phyloP scores from a whole-genome alignment of 2,329 filamentous ascomycete species.

The Penicillium polonicum region DNA sequence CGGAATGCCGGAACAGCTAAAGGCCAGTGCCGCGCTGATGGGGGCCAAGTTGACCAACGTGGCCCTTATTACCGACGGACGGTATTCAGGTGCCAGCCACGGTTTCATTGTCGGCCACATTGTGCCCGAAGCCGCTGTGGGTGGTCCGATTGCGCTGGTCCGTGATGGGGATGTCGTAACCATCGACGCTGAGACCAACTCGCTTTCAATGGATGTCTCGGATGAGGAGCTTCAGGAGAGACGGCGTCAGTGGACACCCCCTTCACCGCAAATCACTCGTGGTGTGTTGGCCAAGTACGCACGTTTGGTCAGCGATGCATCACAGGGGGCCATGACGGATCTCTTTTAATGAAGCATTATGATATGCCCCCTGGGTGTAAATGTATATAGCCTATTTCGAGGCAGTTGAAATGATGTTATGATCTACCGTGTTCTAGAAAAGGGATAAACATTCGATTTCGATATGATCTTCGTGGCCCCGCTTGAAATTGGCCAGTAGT shows the following conservation, averaged over 20 bases:
- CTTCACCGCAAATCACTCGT: slow-evolving; percentile 70
- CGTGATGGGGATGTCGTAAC: slow-evolving; percentile 75
- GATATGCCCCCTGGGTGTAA: neutral
- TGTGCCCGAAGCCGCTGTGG: slow-evolving; percentile 81
- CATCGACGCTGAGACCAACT: slow-evolving; percentile 79
- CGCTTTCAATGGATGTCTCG: slow-evolving; percentile 67
- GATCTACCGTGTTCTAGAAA: slow-evolving; percentile 6
- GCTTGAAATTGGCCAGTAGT: slow-evolving; percentile 5
- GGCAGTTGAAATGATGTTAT: slow-evolving; percentile 1
- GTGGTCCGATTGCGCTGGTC: slow-evolving; percentile 83
- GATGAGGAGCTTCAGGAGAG: slow-evolving; percentile 69
- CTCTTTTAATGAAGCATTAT: slow-evolving; percentile 42
- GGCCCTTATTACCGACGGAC: slow-evolving; percentile 86
- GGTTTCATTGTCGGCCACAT: slow-evolving; percentile 95
- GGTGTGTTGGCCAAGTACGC: slow-evolving; percentile 91
- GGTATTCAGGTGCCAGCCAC: slow-evolving; percentile 84
- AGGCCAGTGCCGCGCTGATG: slow-evolving; percentile 86
- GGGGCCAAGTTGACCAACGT: slow-evolving; percentile 84
- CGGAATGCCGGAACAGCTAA: slow-evolving; percentile 94
- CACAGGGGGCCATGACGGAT: slow-evolving; percentile 87
- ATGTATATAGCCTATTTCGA: neutral
- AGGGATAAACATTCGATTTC: neutral
- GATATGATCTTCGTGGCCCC: slow-evolving; percentile 5
- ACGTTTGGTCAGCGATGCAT: slow-evolving; percentile 82
- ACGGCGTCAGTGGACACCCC: slow-evolving; percentile 66